Evolutionary conservation across 805 yeast genomes (phyloP), one percentile per base, ranked within the genome.

Genomic region (Yamadazyma laniorum): DNA sequence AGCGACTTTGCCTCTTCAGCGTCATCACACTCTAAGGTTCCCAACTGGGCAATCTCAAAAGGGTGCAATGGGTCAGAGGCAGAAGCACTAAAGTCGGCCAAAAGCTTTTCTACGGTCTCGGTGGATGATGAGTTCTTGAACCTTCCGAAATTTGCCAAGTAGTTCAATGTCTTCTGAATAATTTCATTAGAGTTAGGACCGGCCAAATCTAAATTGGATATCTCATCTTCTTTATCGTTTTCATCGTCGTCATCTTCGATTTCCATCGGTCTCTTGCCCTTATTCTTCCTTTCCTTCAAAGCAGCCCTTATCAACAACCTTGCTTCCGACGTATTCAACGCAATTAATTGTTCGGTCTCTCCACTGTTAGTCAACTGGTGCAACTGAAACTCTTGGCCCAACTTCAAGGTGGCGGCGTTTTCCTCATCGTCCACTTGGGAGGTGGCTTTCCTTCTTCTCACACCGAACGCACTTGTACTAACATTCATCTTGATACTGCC

Each of bases 1-100:
- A 93, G 72, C 13, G 96, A 86, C 63, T 87, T 87, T 25, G 98
- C 98, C 68, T 93, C 99, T 56, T 86, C 99, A 5, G 95, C 89
- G 46, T 91, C 97, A 56, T 91, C 99, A 63, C 97, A 90, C 21
- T 93, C 85, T 45, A 91, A 72, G 3, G 95, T 86, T 0, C 95
- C 91, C 44, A 84, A 67, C 63, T 93, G 98, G 1, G 98, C 95
- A 38, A 87, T 71, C 65, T 93, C 99, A 60, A 93, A 93, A 1
- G 99, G 98, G 67, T 93, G 99, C 52, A 93, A 64, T 12, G 72
- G 70, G 43, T 67, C 67, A 1, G 60, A 35, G 18, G 79, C 82
- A 40, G 55, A 59, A 16, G 47, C 40, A 29, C 77, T 66, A 52
- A 82, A 83, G 48, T 86, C 95, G 34, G 83, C 79, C 55, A 93